A percentile compares a stretch with the other conserved stretches of the same genome.
Conservation (phyloP, 331 rosid species). For the Malus hybrid region DNA sequence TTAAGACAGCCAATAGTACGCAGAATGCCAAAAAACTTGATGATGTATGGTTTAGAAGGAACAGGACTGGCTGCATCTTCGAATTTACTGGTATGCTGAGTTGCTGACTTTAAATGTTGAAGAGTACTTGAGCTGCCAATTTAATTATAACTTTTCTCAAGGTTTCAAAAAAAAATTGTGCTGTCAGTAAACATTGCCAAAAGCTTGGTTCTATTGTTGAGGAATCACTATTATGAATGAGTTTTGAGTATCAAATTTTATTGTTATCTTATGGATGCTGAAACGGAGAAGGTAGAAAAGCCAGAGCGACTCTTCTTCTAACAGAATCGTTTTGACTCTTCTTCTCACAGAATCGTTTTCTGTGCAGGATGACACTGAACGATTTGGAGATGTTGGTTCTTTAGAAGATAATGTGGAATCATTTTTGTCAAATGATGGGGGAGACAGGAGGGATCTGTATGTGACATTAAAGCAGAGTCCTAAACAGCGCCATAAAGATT, state of each 20-base stretch:
- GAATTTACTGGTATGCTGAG: slow-evolving; percentile 60
- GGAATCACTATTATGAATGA: neutral
- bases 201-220: neutral
- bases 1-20: slow-evolving; percentile 52
- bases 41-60: slow-evolving; percentile 64
- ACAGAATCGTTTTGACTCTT: slow-evolving; percentile 5
- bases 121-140: neutral
- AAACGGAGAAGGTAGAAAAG: neutral
- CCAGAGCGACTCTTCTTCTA: neutral
- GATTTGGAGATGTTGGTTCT: slow-evolving; percentile 83
- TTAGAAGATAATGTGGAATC: slow-evolving; percentile 91
- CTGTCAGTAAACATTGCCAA: neutral
- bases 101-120: neutral
- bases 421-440: slow-evolving; percentile 76
- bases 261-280: slow-evolving; percentile 8
- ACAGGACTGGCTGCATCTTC: slow-evolving; percentile 70
- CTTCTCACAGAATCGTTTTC: slow-evolving; percentile 9
- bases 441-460: slow-evolving; percentile 65
- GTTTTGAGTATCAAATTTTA: neutral
- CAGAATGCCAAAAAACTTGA: slow-evolving; percentile 59
- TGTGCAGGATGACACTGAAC: slow-evolving; percentile 81
- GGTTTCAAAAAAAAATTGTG: neutral
- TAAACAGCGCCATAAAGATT: slow-evolving; percentile 55
- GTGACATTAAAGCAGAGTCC: slow-evolving; percentile 52
- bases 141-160: neutral